Percentiles rank a stretch among this genome's conserved stretches.
Evolutionary conservation across 106 monocot species (phyloP).

Genomic region (Platanthera guangdongensis): DNA sequence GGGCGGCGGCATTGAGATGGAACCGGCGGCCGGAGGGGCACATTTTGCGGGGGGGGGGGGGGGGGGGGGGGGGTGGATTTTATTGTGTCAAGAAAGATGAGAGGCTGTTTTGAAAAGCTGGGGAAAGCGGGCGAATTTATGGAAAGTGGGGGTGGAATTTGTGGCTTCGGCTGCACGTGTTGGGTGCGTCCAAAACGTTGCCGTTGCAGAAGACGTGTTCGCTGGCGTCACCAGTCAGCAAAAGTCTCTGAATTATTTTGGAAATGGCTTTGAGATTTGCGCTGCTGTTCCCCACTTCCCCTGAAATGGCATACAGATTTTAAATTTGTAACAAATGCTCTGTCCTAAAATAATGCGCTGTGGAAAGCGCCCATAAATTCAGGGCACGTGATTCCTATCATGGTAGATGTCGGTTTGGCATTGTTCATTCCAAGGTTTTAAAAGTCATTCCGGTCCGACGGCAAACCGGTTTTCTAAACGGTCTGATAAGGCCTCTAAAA

Average conservation of each 20-base stretch:
- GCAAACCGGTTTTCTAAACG: too few relatives aligned
- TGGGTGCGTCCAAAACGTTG: not conserved
- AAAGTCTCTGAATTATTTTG: not conserved
- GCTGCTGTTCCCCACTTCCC: too few relatives aligned
- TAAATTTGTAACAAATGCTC: too few relatives aligned
- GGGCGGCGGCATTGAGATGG: not conserved
- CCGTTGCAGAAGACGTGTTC: not conserved
- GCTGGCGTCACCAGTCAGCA: not conserved
- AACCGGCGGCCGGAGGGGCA: conserved; percentile 44
- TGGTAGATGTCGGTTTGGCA: too few relatives aligned
- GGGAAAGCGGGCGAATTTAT: not conserved
- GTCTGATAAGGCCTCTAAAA: too few relatives aligned
- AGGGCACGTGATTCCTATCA: too few relatives aligned
- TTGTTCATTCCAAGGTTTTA: too few relatives aligned
- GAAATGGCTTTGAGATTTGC: too few relatives aligned
- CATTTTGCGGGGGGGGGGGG: conserved; percentile 18
- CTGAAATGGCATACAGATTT: too few relatives aligned
- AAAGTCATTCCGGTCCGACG: too few relatives aligned
- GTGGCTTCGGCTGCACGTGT: not conserved
- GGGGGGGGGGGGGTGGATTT: not conserved
- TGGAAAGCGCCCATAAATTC: too few relatives aligned
- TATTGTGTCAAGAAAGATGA: not conserved
- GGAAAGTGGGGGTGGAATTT: not conserved
- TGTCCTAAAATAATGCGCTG: too few relatives aligned
- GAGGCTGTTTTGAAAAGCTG: not conserved